A percentile compares a stretch with the other conserved stretches of the same genome.
phyloP scores from a whole-genome alignment of 2,329 filamentous ascomycete species.

The Trichoderma asperellum region DNA sequence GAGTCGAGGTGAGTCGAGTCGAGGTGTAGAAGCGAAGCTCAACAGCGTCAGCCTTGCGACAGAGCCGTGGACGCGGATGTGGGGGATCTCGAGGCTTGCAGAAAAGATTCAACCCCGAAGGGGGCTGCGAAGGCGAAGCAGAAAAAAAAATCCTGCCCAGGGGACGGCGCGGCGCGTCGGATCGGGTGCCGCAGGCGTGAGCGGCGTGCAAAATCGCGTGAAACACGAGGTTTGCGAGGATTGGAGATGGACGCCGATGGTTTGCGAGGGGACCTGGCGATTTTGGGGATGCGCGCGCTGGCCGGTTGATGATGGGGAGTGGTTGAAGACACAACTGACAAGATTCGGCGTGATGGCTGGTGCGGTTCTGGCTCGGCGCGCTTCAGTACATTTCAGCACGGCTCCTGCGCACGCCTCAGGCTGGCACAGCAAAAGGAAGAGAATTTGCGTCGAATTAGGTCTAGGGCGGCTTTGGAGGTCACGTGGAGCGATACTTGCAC shows the following conservation, averaged over 20 bases:
- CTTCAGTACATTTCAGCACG: slow-evolving; percentile 53
- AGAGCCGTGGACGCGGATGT: slow-evolving; percentile 29
- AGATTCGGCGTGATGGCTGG: slow-evolving; percentile 55
- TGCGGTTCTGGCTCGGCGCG: slow-evolving; percentile 45
- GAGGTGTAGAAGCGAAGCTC: not conserved
- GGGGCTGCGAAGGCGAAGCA: slow-evolving; percentile 29
- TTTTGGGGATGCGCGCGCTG: slow-evolving; percentile 65
- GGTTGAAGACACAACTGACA: slow-evolving; percentile 56
- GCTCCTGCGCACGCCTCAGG: slow-evolving; percentile 40
- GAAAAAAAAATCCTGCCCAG: slow-evolving; percentile 50
- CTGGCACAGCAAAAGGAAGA: slow-evolving; percentile 25
- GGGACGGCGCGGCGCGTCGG: slow-evolving; percentile 47
- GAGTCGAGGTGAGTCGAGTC: slow-evolving; percentile 18
- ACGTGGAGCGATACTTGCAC: slow-evolving; percentile 5
- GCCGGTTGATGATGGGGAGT: slow-evolving; percentile 56
- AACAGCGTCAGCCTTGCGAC: slow-evolving; percentile 28
- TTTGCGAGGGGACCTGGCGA: slow-evolving; percentile 62
- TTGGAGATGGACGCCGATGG: slow-evolving; percentile 62
- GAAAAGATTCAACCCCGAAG: slow-evolving; percentile 24
- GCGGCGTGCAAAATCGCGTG: slow-evolving; percentile 58
- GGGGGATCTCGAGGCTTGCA: slow-evolving; percentile 30
- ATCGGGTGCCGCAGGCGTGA: slow-evolving; percentile 46
- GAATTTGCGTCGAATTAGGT: slow-evolving; percentile 12
- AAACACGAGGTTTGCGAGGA: slow-evolving; percentile 56
- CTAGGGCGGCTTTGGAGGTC: not conserved